phyloP scores from a whole-genome alignment of 805 yeast species.

The Cyberlindnera mississippiensis region DNA sequence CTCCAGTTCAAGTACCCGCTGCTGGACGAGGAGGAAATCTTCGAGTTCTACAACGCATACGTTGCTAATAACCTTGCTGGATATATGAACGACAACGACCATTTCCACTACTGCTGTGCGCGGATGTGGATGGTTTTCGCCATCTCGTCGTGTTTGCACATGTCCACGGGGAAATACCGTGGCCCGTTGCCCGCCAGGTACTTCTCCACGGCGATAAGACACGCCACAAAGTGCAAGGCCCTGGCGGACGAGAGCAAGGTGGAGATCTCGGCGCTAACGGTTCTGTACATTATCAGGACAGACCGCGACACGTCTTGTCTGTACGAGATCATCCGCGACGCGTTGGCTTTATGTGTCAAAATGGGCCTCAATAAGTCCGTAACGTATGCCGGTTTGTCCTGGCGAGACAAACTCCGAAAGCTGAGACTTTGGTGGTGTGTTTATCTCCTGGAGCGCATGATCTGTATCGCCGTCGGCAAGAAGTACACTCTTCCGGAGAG shows the following conservation, averaged over 20 bases:
- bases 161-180: constrained; percentile 51
- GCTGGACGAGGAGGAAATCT: constrained; percentile 48
- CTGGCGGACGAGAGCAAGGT: constrained; percentile 43
- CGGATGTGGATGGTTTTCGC: constrained; percentile 54
- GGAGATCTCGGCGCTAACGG: constrained; percentile 48
- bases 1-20: constrained; percentile 56
- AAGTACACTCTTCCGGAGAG: constrained; percentile 51
- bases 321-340: constrained; percentile 50
- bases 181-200: constrained; percentile 54
- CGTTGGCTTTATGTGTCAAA: constrained; percentile 42
- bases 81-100: constrained; percentile 36
- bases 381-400: constrained; percentile 30
- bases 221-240: constrained; percentile 42
- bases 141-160: constrained; percentile 47
- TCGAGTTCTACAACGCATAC: constrained; percentile 47
- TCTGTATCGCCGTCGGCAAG: constrained; percentile 58
- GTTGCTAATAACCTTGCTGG: constrained; percentile 33
- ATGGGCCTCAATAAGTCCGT: constrained; percentile 35
- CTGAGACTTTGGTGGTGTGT: constrained; percentile 63
- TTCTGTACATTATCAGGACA: constrained; percentile 54
- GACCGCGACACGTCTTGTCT: constrained; percentile 55
- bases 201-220: constrained; percentile 57
- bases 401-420: constrained; percentile 34
- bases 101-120: constrained; percentile 50
- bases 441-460: constrained; percentile 57